Percentiles rank a stretch among this genome's conserved stretches.
phyloP scores from a whole-genome alignment of 1,284 basidiomycete genomes.

The Papiliotrema terrestris region DNA sequence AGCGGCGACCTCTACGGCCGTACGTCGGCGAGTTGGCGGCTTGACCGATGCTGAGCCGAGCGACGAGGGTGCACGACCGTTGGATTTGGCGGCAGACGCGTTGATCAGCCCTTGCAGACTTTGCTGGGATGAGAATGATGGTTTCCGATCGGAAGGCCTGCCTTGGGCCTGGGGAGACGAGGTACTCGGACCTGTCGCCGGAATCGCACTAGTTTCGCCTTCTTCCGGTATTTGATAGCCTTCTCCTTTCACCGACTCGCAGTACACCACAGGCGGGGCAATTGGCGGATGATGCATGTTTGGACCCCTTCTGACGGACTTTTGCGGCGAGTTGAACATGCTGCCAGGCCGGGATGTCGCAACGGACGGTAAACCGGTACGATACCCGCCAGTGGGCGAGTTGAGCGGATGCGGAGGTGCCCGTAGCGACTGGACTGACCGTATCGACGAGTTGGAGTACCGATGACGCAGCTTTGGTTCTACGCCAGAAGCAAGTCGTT shows the following conservation, averaged over 20 bases:
- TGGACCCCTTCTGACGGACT: slow-evolving; percentile 12
- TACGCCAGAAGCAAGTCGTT: slow-evolving; percentile 6
- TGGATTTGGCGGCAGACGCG: neutral
- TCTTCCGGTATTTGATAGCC: slow-evolving; percentile 31
- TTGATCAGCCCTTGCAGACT: slow-evolving; percentile 10
- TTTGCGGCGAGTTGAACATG: slow-evolving; percentile 21
- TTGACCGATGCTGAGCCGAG: neutral
- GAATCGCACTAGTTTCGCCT: neutral
- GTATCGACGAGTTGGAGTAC: slow-evolving; percentile 35
- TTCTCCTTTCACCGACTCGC: slow-evolving; percentile 33
- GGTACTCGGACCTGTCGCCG: neutral
- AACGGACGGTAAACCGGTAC: slow-evolving; percentile 11
- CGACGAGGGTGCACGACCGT: slow-evolving; percentile 3
- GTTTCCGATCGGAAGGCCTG: neutral
- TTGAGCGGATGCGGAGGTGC: slow-evolving; percentile 47
- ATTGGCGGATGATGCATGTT: slow-evolving; percentile 42
- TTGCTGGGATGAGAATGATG: slow-evolving; percentile 23
- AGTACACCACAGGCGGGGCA: slow-evolving; percentile 38
- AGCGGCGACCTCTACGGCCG: slow-evolving; percentile 13
- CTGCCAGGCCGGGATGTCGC: slow-evolving; percentile 20
- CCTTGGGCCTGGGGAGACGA: neutral
- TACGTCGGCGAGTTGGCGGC: slow-evolving; percentile 8
- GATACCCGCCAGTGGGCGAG: slow-evolving; percentile 30
- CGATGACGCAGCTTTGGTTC: slow-evolving; percentile 25
- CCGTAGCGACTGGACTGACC: slow-evolving; percentile 40